phyloP scores from a whole-genome alignment of 2,329 filamentous ascomycete species.

The Teratosphaeria epicoccoides region DNA sequence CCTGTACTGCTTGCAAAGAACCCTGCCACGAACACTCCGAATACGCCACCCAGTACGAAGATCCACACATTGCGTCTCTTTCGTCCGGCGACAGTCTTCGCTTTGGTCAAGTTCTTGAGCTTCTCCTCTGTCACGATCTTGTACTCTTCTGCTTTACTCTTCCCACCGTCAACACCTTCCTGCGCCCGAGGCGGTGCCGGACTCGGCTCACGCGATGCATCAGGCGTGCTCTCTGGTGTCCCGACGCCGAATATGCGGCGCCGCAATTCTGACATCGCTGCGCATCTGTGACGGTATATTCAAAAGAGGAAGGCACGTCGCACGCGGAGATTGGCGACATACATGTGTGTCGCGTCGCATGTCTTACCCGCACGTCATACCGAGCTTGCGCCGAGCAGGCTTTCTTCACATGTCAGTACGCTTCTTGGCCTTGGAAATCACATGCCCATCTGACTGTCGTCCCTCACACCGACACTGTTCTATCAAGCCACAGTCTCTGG shows the following conservation, averaged over 20 bases:
- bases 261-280: conserved; percentile 22
- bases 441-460: not conserved
- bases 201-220: conserved; percentile 30
- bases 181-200: conserved; percentile 23
- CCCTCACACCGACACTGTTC: not conserved
- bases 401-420: not conserved
- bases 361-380: not conserved
- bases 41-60: conserved; percentile 79
- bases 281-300: not conserved
- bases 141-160: conserved; percentile 28
- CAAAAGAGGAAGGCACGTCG: not conserved
- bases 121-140: conserved; percentile 43
- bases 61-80: conserved; percentile 73
- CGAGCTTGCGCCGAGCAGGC: not conserved
- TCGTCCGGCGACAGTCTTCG: conserved; percentile 10
- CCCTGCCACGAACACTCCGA: conserved; percentile 76
- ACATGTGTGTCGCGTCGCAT: not conserved
- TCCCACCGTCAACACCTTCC: conserved; percentile 14
- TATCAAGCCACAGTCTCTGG: not conserved
- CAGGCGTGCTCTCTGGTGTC: conserved; percentile 19
- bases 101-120: conserved; percentile 32
- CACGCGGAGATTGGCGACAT: not conserved
- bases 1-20: conserved; percentile 87
- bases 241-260: conserved; percentile 26
- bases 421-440: not conserved